phyloP scores from a whole-genome alignment of 345 rosid species.

The Gossypium turneri region DNA sequence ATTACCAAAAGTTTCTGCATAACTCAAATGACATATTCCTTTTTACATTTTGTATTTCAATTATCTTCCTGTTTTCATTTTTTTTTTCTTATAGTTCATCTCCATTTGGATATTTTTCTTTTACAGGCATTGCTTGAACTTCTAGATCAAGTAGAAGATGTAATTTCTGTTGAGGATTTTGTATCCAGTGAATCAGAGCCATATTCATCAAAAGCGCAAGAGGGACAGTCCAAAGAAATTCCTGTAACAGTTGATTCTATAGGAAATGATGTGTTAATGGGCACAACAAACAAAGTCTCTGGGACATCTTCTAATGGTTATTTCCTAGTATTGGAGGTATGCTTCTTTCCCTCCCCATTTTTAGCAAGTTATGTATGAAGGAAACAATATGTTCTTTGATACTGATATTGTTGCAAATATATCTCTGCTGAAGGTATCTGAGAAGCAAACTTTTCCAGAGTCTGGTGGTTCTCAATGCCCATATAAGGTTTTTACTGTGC shows the following conservation, averaged over 20 bases:
- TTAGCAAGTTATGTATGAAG: slow-evolving; percentile 5
- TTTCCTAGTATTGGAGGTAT: slow-evolving; percentile 92
- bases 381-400: background rate
- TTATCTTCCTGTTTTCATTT: background rate
- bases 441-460: slow-evolving; percentile 45
- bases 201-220: slow-evolving; percentile 34
- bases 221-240: slow-evolving; percentile 27
- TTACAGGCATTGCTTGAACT: slow-evolving; percentile 80
- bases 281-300: slow-evolving; percentile 23
- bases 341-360: background rate
- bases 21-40: slow-evolving; percentile 6
- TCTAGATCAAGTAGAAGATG: slow-evolving; percentile 93
- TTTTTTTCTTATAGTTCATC: background rate
- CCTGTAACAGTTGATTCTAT: slow-evolving; percentile 17
- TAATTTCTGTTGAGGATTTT: slow-evolving; percentile 63
- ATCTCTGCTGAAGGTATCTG: slow-evolving; percentile 56
- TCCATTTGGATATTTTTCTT: slow-evolving; percentile 16
- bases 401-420: slow-evolving; percentile 14
- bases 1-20: background rate
- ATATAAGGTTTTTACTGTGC: slow-evolving; percentile 55
- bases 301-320: slow-evolving; percentile 28
- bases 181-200: slow-evolving; percentile 30
- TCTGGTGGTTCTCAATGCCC: slow-evolving; percentile 35
- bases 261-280: slow-evolving; percentile 23
- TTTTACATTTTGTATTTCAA: background rate